phyloP scores from a whole-genome alignment of 2,329 filamentous ascomycete genomes.

The Trichoderma gracile region DNA sequence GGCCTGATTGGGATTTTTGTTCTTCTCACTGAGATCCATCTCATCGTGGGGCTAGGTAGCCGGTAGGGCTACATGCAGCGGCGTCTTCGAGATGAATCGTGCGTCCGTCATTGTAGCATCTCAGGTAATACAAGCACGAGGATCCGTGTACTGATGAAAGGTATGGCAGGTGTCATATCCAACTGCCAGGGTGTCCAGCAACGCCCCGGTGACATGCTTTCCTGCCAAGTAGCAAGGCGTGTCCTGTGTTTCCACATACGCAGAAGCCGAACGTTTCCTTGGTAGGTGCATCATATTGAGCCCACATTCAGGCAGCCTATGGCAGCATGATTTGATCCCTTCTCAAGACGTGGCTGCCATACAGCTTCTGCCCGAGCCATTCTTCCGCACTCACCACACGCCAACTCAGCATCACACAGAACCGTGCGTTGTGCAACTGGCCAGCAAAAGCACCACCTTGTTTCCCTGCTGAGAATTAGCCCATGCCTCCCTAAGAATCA shows the following conservation, averaged over 20 bases:
- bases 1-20: slow-evolving; percentile 7
- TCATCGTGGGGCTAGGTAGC: slow-evolving; percentile 19
- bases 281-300: background rate
- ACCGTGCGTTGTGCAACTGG: background rate
- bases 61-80: slow-evolving; percentile 23
- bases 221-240: background rate
- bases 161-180: background rate
- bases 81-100: background rate
- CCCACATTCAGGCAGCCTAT: background rate
- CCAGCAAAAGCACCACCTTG: background rate
- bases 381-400: background rate
- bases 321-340: slow-evolving; percentile 7
- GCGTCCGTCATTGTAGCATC: background rate
- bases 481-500: background rate
- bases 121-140: background rate
- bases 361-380: background rate
- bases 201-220: background rate
- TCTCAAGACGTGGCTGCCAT: slow-evolving; percentile 4
- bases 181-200: background rate
- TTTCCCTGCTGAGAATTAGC: background rate
- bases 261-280: background rate
- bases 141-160: background rate
- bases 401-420: background rate
- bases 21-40: background rate
- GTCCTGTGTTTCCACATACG: background rate